Conservation (phyloP, 768 basidiomycete genomes). For the Psilocybe sp. region DNA sequence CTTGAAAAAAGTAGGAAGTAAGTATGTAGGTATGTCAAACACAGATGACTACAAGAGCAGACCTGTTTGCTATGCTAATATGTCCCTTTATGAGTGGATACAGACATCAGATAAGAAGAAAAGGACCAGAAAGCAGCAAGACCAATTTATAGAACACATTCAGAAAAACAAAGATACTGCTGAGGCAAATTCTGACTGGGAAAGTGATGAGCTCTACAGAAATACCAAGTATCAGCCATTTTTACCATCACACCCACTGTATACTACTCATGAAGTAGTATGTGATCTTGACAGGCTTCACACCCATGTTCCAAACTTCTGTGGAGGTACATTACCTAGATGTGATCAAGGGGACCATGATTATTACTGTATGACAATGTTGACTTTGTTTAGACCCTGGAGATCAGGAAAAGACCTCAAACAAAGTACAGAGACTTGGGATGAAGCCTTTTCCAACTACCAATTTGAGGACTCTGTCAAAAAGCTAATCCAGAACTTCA, state of each 20-base stretch:
- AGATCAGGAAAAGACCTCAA: slow-evolving; percentile 17
- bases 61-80: slow-evolving; percentile 8
- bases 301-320: slow-evolving; percentile 22
- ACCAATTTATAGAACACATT: too few species aligned
- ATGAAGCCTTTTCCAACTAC: slow-evolving; percentile 15
- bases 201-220: background rate
- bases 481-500: slow-evolving; percentile 25
- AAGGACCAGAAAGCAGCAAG: too few species aligned
- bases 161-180: too few species aligned
- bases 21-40: slow-evolving; percentile 19
- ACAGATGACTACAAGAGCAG: slow-evolving; percentile 32
- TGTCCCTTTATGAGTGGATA: slow-evolving; percentile 27
- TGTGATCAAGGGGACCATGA: slow-evolving; percentile 26
- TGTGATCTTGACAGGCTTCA: slow-evolving; percentile 3
- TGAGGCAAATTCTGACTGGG: too few species aligned
- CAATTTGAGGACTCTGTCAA: slow-evolving; percentile 11
- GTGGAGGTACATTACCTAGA: slow-evolving; percentile 24
- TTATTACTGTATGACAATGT: slow-evolving; percentile 30
- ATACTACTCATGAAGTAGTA: slow-evolving; percentile 16
- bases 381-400: slow-evolving; percentile 29
- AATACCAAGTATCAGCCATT: slow-evolving; percentile 8
- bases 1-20: slow-evolving; percentile 13
- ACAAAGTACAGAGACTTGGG: slow-evolving; percentile 15
- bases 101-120: background rate
- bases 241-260: slow-evolving; percentile 17